Percentiles rank a stretch among this genome's conserved stretches.
These are phyloP conservation scores for Mycena haematopus DNA, from an alignment of 768 basidiomycete genomes.

Conservation along the genomic window DNA sequence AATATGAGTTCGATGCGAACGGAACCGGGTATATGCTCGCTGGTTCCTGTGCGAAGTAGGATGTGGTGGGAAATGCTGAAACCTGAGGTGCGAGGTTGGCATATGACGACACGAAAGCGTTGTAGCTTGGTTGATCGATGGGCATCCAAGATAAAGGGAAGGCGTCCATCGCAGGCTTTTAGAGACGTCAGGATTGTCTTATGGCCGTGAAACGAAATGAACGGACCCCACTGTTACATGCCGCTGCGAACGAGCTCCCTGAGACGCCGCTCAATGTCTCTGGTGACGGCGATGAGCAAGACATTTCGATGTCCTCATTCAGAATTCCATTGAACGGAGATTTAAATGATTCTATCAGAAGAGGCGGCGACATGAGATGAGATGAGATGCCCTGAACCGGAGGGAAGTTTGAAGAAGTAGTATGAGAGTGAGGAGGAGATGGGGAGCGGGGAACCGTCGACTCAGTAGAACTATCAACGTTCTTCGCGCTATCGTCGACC, in stretches of 20 bases:
- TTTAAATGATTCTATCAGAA: neutral
- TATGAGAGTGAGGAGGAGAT: neutral
- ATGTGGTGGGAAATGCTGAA: neutral
- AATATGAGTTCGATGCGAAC: neutral
- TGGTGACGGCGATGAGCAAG: neutral
- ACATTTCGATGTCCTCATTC: constrained; percentile 17
- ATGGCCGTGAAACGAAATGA: neutral
- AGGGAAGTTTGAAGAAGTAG: neutral
- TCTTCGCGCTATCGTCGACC: too few relatives aligned
- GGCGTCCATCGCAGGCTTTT: neutral
- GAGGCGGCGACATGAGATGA: neutral
- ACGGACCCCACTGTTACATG: neutral
- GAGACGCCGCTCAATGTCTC: neutral
- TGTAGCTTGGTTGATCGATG: neutral
- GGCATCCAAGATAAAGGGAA: neutral
- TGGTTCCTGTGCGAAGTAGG: neutral
- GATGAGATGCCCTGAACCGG: neutral
- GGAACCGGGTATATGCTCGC: neutral
- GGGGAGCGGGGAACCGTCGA: neutral
- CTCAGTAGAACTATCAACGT: neutral
- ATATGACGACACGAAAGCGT: neutral
- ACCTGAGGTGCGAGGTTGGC: neutral
- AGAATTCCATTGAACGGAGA: neutral
- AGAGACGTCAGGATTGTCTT: neutral
- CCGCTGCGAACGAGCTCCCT: neutral